Evolutionary conservation across 352 stramenopile species (phyloP).

Genomic region (Pythium aphanidermatum): DNA sequence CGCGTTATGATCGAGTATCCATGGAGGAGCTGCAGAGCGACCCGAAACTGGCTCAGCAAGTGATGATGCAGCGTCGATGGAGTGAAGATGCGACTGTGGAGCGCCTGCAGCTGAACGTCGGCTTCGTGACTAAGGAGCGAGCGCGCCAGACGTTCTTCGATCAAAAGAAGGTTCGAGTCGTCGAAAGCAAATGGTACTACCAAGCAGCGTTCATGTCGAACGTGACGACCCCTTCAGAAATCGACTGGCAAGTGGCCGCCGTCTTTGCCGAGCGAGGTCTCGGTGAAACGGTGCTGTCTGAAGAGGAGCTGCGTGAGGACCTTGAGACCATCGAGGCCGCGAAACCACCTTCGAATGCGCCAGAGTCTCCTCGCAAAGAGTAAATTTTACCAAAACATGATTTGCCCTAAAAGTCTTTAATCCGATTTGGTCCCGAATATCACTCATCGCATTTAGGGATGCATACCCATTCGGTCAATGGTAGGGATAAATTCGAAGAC

Average conservation of each 20-base stretch:
- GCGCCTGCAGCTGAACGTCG: conserved; percentile 16
- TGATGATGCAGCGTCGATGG: conserved; percentile 11
- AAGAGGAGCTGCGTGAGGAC: not conserved
- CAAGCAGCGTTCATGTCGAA: conserved; percentile 10
- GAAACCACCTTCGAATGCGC: too few species aligned
- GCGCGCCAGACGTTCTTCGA: conserved; percentile 4
- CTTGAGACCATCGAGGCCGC: too few species aligned
- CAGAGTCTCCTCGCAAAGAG: too few species aligned
- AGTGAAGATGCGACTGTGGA: conserved; percentile 9
- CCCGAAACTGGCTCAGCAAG: conserved; percentile 10
- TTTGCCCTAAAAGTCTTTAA: too few species aligned
- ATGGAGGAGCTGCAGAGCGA: conserved; percentile 2
- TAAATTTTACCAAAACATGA: too few species aligned
- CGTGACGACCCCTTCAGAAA: conserved; percentile 3
- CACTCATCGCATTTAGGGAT: too few species aligned
- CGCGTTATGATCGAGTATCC: conserved; percentile 12
- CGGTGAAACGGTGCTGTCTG: conserved; percentile 9
- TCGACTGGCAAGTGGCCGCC: conserved; percentile 14
- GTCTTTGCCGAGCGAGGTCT: conserved; percentile 11
- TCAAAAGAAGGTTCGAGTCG: conserved; percentile 9
- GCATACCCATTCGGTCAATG: too few species aligned
- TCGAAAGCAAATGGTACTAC: conserved; percentile 15
- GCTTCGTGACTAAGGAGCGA: conserved; percentile 6
- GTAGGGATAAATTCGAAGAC: too few species aligned
- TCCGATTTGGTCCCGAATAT: too few species aligned